Percentiles rank a stretch among this genome's conserved stretches.
phyloP scores from a whole-genome alignment of 2,329 filamentous ascomycete species.

The Fusarium sp. region DNA sequence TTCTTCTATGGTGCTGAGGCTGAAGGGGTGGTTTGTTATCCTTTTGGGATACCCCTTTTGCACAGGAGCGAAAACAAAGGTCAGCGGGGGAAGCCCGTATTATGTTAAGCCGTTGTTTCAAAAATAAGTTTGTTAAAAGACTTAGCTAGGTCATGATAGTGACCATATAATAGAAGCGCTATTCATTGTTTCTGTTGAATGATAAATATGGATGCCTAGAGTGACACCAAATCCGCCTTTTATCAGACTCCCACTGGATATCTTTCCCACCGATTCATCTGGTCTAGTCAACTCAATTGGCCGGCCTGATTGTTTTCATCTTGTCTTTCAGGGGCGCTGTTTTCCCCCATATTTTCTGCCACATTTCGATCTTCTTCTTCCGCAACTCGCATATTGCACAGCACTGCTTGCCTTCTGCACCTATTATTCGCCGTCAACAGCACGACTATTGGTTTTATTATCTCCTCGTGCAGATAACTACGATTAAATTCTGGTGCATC shows the following conservation, averaged over 20 bases:
- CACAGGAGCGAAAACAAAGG: slow-evolving; percentile 12
- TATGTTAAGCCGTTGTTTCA: background rate
- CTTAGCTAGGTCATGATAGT: background rate
- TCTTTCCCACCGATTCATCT: background rate
- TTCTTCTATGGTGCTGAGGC: background rate
- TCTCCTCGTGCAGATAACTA: background rate
- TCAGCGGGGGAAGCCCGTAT: background rate
- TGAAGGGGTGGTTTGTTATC: background rate
- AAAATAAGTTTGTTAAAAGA: background rate
- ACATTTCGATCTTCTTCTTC: background rate
- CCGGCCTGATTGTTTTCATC: background rate
- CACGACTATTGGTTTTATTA: background rate
- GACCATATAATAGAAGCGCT: background rate
- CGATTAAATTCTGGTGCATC: too few relatives aligned
- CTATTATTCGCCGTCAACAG: background rate
- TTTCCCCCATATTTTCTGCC: background rate
- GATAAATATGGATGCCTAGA: background rate
- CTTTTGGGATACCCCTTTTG: background rate
- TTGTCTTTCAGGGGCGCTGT: background rate
- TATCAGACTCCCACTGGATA: background rate
- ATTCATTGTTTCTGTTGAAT: background rate
- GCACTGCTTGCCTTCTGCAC: background rate
- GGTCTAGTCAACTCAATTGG: background rate
- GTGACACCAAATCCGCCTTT: background rate
- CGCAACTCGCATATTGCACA: background rate